Conservation (phyloP, 2,329 filamentous ascomycete genomes). For the Fusarium pseudocircinatum region DNA sequence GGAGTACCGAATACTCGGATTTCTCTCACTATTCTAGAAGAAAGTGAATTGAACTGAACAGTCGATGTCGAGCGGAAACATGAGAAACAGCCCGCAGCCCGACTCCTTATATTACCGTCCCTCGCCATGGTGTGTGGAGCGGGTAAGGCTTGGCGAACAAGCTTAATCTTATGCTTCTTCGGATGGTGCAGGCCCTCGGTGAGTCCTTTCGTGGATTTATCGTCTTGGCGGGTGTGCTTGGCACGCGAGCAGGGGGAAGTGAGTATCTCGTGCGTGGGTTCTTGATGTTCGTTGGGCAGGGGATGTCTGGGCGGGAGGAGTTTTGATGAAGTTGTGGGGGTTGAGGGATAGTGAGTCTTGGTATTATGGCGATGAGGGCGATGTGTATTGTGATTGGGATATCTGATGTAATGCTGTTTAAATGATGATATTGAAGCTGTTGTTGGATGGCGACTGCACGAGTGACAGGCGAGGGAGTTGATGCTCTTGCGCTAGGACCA, state of each 20-base stretch:
- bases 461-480: neutral
- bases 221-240: constrained; percentile 29
- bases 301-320: neutral
- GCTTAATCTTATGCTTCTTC: constrained; percentile 44
- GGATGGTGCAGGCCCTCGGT: constrained; percentile 7
- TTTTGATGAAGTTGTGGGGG: neutral
- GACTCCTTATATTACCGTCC: constrained; percentile 38
- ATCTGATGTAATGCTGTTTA: fast-evolving
- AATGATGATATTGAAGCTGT: too few relatives aligned
- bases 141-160: constrained; percentile 39
- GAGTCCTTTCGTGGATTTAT: neutral
- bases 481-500: neutral
- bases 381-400: fast-evolving
- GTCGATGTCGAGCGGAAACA: constrained; percentile 2
- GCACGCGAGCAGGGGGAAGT: constrained; percentile 8
- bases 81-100: neutral
- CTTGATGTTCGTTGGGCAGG: constrained; percentile 30
- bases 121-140: constrained; percentile 27
- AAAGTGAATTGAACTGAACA: constrained; percentile 4
- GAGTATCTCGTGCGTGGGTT: constrained; percentile 17
- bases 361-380: neutral
- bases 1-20: constrained; percentile 5
- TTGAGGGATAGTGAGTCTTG: neutral
- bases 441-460: too few relatives aligned
- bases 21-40: constrained; percentile 19